Evolutionary conservation across 2,329 filamentous ascomycete genomes (phyloP).

Genomic region (Fusarium paranaense): DNA sequence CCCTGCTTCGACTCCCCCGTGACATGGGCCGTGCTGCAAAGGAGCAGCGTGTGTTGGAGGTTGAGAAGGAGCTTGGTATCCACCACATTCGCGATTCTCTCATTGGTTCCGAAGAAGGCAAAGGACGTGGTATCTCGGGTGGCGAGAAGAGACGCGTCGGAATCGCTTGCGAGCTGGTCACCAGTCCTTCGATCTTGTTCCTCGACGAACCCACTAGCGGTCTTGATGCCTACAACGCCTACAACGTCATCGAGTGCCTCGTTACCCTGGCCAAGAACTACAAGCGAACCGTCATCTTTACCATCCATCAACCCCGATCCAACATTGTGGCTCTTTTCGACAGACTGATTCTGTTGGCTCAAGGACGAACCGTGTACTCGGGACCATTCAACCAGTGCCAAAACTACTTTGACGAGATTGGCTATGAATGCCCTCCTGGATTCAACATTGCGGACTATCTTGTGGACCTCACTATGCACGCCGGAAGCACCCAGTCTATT

Average conservation of each 20-base stretch:
- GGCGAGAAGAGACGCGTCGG: constrained; percentile 96
- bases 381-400: constrained; percentile 91
- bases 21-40: constrained; percentile 92
- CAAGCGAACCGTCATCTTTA: constrained; percentile 97
- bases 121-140: constrained; percentile 93
- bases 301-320: constrained; percentile 96
- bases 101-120: constrained; percentile 95
- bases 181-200: constrained; percentile 96
- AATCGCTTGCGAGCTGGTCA: constrained; percentile 97
- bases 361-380: constrained; percentile 92
- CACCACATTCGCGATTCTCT: constrained; percentile 93
- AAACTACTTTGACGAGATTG: constrained; percentile 89
- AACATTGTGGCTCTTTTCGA: constrained; percentile 99
- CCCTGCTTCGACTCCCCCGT: constrained; percentile 87
- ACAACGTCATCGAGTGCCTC: constrained; percentile 96
- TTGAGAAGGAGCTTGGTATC: constrained; percentile 96
- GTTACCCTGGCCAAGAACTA: constrained; percentile 96
- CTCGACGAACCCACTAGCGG: constrained; percentile 97
- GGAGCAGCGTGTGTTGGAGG: constrained; percentile 89
- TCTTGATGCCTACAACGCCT: constrained; percentile 95
- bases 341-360: constrained; percentile 88
- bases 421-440: constrained; percentile 92
- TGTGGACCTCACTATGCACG: constrained; percentile 98
- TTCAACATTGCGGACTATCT: constrained; percentile 99
- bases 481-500: constrained; percentile 68